Conservation (phyloP, 768 basidiomycete species). For the Tricholoma terreum region DNA sequence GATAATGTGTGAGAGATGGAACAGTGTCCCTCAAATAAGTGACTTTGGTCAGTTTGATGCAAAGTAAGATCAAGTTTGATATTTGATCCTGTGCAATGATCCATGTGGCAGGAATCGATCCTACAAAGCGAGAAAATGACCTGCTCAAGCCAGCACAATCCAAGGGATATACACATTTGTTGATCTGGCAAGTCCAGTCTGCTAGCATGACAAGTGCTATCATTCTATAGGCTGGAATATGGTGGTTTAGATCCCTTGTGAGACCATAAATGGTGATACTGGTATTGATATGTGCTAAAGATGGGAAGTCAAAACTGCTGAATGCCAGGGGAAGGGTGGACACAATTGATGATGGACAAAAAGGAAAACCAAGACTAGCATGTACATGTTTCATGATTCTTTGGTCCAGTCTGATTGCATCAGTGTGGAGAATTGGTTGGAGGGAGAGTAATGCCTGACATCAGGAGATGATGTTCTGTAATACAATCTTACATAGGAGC, state of each 20-base stretch:
- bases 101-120: no score
- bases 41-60: no score
- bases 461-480: no score
- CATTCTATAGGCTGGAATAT: slow-evolving; percentile 8
- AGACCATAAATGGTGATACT: slow-evolving; percentile 9
- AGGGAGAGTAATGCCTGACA: background rate
- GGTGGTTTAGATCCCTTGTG: no score
- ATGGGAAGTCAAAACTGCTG: slow-evolving; percentile 22
- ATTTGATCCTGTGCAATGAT: no score
- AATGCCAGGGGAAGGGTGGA: slow-evolving; percentile 10
- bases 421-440: background rate
- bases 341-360: slow-evolving; percentile 5
- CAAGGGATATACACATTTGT: slow-evolving; percentile 6
- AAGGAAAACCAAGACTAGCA: slow-evolving; percentile 21
- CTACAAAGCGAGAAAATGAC: no score
- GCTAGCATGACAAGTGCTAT: slow-evolving; percentile 14
- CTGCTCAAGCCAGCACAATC: no score
- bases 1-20: no score
- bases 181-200: no score
- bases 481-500: background rate
- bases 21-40: no score
- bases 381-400: slow-evolving; percentile 15
- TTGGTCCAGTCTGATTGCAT: slow-evolving; percentile 18
- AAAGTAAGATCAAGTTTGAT: no score
- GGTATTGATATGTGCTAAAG: slow-evolving; percentile 18